Base-by-base conservation (phyloP, 768 basidiomycete genomes). In the Boletus eberwhitei region DNA sequence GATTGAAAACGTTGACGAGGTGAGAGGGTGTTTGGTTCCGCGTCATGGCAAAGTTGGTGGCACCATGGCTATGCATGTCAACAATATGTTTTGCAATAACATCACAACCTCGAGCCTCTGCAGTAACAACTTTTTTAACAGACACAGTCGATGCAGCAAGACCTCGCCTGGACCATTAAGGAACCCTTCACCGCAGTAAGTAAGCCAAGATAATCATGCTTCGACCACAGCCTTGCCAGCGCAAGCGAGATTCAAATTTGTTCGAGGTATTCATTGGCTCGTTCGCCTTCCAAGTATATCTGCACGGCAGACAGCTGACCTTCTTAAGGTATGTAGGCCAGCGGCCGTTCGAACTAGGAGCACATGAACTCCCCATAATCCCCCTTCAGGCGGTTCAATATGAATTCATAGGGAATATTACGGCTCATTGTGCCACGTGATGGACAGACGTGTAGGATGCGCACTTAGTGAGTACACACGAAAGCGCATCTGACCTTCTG, bases 31-130 rank as follows among this genome's bases (percentile, higher is more conserved):
- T 48, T 48, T 35, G 50, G 47, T 13, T 41, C n/a, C 2, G 52
- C 32, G 48, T 48, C 19, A 12, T 31, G 31, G 37, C 21, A 14
- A 1, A 26, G 4, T 29, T n/a, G n/a, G 1, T 8, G 29, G 11
- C 45, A 46, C 19, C 17, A 50, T 19, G 49, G 57, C 57, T 42
- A 49, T 54, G 60, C 54, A n/a, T 34, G 16, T 42, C 34, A 17
- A 53, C 16, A 14, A 9, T 4, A 11, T 17, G 14, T 31, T n/a
- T n/a, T n/a, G n/a, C 42, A 5, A 17, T 6, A 9, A 6, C 22
- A 21, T 8, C 19, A 31, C 16, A 17, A 19, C 44, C 29, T 31
- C 29, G 11, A 19, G 4, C 29, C 29, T 8, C 24, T 42, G 21
- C 21, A n/a, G 19, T 29, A 29, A 32, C 36, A 19, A 22, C 12